A percentile compares a stretch with the other conserved stretches of the same genome.
Conservation (phyloP, 371 early-diverging fungal genomes). For the Mucor plumbeus region DNA sequence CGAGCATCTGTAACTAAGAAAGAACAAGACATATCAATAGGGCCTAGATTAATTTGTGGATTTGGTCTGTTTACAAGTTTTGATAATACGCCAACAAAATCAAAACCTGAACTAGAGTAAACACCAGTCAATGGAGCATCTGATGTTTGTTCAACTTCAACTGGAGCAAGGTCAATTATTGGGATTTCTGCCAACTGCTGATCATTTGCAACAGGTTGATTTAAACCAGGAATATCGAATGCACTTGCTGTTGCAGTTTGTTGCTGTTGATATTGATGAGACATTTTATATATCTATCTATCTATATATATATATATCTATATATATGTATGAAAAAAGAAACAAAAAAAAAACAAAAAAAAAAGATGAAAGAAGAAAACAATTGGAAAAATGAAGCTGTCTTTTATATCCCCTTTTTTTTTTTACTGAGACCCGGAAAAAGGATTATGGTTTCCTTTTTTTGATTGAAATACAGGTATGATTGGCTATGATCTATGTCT, state of each 20-base stretch:
- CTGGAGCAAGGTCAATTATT: conserved; percentile 21
- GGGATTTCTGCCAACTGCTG: conserved; percentile 22
- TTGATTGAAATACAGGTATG: conserved; percentile 2
- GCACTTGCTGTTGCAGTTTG: conserved; percentile 2
- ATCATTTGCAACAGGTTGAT: conserved; percentile 14
- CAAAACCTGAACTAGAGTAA: conserved; percentile 64
- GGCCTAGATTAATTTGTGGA: conserved; percentile 67
- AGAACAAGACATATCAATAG: conserved; percentile 71
- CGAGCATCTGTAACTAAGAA: conserved; percentile 65
- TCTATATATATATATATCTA: too few relatives aligned
- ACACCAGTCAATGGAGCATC: conserved; percentile 41
- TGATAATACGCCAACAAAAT: conserved; percentile 61
- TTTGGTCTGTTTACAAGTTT: conserved; percentile 61
- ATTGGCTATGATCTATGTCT: background rate
- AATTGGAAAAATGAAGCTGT: background rate
- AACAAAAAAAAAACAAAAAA: background rate
- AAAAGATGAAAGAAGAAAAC: background rate
- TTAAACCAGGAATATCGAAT: conserved; percentile 19
- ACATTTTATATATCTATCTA: conserved; percentile 9
- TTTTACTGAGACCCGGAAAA: background rate
- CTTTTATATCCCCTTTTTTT: background rate
- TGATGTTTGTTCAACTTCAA: conserved; percentile 13
- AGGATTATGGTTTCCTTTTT: background rate
- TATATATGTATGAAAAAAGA: background rate
- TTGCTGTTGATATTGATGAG: conserved; percentile 9